These are phyloP conservation scores for Torulaspora globosa DNA, from an alignment of 1,139 yeast genomes.

Conservation along the genomic window DNA sequence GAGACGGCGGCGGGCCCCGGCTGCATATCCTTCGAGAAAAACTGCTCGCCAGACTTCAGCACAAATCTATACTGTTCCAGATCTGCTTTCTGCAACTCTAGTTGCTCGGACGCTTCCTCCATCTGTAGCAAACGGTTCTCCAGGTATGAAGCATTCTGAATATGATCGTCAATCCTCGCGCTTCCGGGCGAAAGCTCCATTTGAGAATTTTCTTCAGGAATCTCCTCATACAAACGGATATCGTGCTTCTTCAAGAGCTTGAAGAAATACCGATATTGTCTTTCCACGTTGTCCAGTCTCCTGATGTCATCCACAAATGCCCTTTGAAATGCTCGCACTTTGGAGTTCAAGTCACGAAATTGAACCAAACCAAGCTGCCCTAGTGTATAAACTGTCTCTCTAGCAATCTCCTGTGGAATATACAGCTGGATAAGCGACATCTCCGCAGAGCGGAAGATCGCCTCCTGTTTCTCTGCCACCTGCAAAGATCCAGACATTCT, in stretches of 20 bases:
- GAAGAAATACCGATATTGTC: constrained; percentile 48
- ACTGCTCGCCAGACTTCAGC: constrained; percentile 62
- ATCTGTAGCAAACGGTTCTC: constrained; percentile 58
- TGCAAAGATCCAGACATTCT: not conserved
- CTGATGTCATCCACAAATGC: constrained; percentile 81
- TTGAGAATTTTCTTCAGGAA: not conserved
- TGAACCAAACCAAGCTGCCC: constrained; percentile 84
- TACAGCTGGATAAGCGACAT: constrained; percentile 91
- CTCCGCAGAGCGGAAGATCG: constrained; percentile 85
- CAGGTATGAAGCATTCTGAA: constrained; percentile 57
- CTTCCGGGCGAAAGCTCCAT: constrained; percentile 47
- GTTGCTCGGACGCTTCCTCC: constrained; percentile 51
- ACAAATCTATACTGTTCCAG: constrained; percentile 64
- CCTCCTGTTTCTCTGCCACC: constrained; percentile 48
- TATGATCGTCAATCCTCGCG: constrained; percentile 71
- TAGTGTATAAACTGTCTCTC: constrained; percentile 77
- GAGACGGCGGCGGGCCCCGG: constrained; percentile 25
- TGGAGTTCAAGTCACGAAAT: constrained; percentile 81
- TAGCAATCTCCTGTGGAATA: constrained; percentile 83
- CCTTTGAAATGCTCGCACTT: constrained; percentile 78
- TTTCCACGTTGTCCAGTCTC: constrained; percentile 56
- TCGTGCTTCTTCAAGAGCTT: constrained; percentile 47
- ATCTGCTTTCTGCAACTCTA: constrained; percentile 52
- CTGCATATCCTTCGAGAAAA: constrained; percentile 48
- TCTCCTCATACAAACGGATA: constrained; percentile 42